A percentile compares a stretch with the other conserved stretches of the same genome.
phyloP scores from a whole-genome alignment of 176 grass and related monocot species.

The Secale cereale region DNA sequence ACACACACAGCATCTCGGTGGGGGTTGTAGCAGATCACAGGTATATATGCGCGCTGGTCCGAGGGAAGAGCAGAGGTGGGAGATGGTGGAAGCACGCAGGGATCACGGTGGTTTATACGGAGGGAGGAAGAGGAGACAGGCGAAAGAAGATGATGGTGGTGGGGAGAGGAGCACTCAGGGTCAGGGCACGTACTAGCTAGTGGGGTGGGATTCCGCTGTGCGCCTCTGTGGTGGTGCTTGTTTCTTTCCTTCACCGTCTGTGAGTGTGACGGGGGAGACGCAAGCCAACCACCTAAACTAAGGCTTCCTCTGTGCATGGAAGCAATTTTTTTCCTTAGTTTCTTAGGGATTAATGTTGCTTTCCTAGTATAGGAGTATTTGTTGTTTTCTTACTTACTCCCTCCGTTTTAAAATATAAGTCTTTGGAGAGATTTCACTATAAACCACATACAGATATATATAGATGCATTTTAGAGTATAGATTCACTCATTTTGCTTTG shows the following conservation, averaged over 20 bases:
- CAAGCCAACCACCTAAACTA: neutral
- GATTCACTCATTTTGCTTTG: too few relatives aligned
- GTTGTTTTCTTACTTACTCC: too few relatives aligned
- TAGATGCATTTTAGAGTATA: too few relatives aligned
- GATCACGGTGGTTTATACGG: slow-evolving; percentile 12
- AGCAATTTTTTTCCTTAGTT: too few relatives aligned
- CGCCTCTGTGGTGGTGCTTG: slow-evolving; percentile 9
- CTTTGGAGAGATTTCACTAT: too few relatives aligned
- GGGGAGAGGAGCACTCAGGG: slow-evolving; percentile 44
- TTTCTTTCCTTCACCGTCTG: slow-evolving; percentile 31
- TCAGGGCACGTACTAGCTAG: slow-evolving; percentile 15
- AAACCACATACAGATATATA: too few relatives aligned
- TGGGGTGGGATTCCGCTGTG: slow-evolving; percentile 34
- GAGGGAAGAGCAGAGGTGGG: neutral
- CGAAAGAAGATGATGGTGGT: slow-evolving; percentile 18
- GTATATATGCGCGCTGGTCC: neutral
- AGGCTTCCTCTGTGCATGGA: neutral
- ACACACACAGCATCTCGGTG: slow-evolving; percentile 18
- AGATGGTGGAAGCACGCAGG: neutral
- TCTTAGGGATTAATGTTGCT: too few relatives aligned
- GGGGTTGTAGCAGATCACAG: slow-evolving; percentile 1
- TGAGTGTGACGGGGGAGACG: neutral
- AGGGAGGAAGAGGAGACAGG: neutral
- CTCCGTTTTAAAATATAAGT: too few relatives aligned
- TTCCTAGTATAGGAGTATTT: too few relatives aligned